phyloP scores from a whole-genome alignment of 768 basidiomycete species.

The Lactarius sp. region DNA sequence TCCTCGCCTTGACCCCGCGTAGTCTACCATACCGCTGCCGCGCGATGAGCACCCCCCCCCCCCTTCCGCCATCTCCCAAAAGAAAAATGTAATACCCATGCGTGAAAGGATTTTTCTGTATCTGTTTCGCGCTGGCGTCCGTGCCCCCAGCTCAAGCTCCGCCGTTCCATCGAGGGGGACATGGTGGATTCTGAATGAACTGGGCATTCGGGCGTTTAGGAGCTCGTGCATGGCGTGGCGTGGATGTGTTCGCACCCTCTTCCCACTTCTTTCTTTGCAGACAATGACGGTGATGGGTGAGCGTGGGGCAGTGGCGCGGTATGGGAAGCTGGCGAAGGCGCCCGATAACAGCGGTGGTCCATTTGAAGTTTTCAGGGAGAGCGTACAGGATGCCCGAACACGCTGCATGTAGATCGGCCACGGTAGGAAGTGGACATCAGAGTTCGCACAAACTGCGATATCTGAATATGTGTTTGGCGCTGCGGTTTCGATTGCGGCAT shows the following conservation, averaged over 20 bases:
- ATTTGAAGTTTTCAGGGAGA: not conserved
- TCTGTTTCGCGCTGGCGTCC: constrained; percentile 39
- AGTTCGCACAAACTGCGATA: too few species aligned
- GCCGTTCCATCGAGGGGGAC: constrained; percentile 15
- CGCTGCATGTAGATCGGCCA: too few species aligned
- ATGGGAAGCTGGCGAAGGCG: constrained; percentile 47
- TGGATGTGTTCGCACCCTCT: constrained; percentile 18
- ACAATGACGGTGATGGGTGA: constrained; percentile 86
- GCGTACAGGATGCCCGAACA: too few species aligned
- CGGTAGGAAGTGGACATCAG: too few species aligned
- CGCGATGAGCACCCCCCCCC: not conserved
- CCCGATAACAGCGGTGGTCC: constrained; percentile 36
- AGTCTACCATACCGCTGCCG: too few species aligned
- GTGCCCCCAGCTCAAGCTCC: constrained; percentile 19
- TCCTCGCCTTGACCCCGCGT: too few species aligned
- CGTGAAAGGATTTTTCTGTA: constrained; percentile 70
- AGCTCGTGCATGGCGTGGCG: constrained; percentile 40
- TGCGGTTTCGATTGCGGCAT: too few species aligned
- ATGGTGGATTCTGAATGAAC: constrained; percentile 57
- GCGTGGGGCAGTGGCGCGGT: constrained; percentile 66
- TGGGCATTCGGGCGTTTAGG: constrained; percentile 90
- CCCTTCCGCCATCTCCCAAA: constrained; percentile 49
- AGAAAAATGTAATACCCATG: constrained; percentile 58
- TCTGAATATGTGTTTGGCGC: too few species aligned
- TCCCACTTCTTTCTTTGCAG: constrained; percentile 10